Evolutionary conservation across 306 rosid genomes (phyloP), one percentile per base, ranked within the genome.

Genomic region (Pachyrhizus erosus): DNA sequence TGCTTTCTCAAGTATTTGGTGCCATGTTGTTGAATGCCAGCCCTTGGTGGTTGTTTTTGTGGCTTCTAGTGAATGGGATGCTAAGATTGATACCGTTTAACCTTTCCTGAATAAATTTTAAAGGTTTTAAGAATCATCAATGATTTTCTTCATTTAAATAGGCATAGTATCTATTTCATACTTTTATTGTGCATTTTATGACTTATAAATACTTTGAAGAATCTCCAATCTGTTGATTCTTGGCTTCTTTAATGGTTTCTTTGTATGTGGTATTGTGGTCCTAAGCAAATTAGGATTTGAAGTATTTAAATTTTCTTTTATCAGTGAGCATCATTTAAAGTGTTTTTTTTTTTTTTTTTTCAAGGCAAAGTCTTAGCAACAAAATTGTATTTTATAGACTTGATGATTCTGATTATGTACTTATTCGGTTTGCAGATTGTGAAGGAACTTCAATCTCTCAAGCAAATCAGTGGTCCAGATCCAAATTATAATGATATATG

Each of bases 401-500:
- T 26, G 13, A 40, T 77, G 72, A 31, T 10, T 78, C 61, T 60
- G 46, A 72, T 77, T 34, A n/a, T 77, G 64, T 77, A 51, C 76
- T 87, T 68, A 52, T 74, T 48, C 18, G 71, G 49, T 79, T 21
- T 80, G 85, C 91, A 96, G 99, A 78, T 96, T 21, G 70, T 84
- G 91, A 87, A 88, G 87, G 97, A 91, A 87, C 92, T 93, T 80
- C 84, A 83, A 73, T 83, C 91, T 46, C 84, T 93, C 74, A 81
- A 80, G 88, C 79, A 82, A 86, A 91, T 92, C 80, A 79, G 17
- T 80, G 99, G 99, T 70, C 97, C 99, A 70, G 98, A 96, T 84
- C 94, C 99, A 83, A 91, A 91, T 83, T 96, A 86, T 79, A 85
- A 92, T 24, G 99, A 96, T 82, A 78, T 90, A 70, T 96, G 98